Percentiles rank a stretch among this genome's conserved stretches.
Evolutionary conservation across 768 basidiomycete species (phyloP).

Genomic region (Paxillus involutus): DNA sequence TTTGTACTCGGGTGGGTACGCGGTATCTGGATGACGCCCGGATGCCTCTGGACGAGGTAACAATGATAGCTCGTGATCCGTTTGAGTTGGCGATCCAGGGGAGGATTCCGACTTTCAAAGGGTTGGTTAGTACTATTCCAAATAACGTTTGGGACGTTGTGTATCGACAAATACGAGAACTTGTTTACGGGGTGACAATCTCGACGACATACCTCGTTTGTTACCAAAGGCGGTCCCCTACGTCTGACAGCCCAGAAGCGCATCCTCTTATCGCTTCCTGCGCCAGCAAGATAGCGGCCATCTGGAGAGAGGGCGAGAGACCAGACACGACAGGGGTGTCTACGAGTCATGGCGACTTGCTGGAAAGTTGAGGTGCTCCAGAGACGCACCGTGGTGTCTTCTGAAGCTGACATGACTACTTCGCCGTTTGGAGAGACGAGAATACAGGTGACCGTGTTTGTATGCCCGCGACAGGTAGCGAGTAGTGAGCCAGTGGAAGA

Average conservation of each 20-base stretch:
- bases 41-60: too few relatives aligned
- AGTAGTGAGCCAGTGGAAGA: background rate
- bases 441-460: background rate
- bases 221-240: too few relatives aligned
- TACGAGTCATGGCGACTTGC: background rate
- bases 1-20: too few relatives aligned
- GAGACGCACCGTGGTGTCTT: background rate
- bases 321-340: background rate
- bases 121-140: too few relatives aligned
- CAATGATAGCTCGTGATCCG: too few relatives aligned
- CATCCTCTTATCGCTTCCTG: background rate
- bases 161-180: too few relatives aligned
- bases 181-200: too few relatives aligned
- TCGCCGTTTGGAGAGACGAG: background rate
- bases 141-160: too few relatives aligned
- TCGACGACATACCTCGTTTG: too few relatives aligned
- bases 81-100: too few relatives aligned
- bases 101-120: too few relatives aligned
- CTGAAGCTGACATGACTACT: background rate
- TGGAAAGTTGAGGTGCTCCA: conserved; percentile 1
- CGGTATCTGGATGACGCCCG: too few relatives aligned
- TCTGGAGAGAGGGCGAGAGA: background rate
- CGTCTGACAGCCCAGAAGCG: background rate
- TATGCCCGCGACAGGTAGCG: background rate
- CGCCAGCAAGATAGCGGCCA: background rate